Percentiles rank a stretch among this genome's conserved stretches.
Conservation (phyloP, 2,329 filamentous ascomycete species). For the Fusarium brevicatenulatum region DNA sequence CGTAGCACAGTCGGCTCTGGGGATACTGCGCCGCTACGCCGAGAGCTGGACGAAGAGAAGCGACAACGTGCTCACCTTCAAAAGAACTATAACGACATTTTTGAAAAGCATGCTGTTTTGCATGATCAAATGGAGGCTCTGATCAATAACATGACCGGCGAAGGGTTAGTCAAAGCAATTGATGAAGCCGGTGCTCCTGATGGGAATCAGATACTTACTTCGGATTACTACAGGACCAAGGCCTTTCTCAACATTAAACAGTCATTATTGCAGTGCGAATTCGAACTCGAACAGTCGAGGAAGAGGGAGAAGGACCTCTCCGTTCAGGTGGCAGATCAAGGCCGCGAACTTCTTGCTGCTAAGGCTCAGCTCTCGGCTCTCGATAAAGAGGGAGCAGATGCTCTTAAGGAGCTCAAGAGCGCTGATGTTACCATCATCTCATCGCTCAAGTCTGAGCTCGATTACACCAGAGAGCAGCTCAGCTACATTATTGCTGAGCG, state of each 20-base stretch:
- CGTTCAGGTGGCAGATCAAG: conserved; percentile 61
- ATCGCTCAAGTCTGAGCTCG: conserved; percentile 68
- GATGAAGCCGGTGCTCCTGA: conserved; percentile 44
- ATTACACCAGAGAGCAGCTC: conserved; percentile 63
- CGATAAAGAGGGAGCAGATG: conserved; percentile 63
- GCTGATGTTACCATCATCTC: conserved; percentile 68
- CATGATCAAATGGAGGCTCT: conserved; percentile 68
- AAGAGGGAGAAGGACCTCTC: conserved; percentile 57
- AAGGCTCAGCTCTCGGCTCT: conserved; percentile 65
- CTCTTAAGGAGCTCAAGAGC: conserved; percentile 67
- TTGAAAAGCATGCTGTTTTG: conserved; percentile 66
- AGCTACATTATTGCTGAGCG: conserved; percentile 61
- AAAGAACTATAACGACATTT: conserved; percentile 64
- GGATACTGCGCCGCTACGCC: conserved; percentile 64
- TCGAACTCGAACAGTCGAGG: conserved; percentile 60
- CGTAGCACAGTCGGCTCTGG: conserved; percentile 64
- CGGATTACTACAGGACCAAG: conserved; percentile 60
- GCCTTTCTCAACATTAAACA: conserved; percentile 63
- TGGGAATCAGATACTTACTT: conserved; percentile 55
- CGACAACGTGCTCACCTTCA: conserved; percentile 63
- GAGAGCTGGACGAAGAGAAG: conserved; percentile 66
- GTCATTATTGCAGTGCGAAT: conserved; percentile 55
- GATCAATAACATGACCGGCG: conserved; percentile 59
- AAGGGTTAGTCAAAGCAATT: conserved; percentile 63
- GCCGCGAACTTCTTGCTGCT: conserved; percentile 64